Percentiles rank a stretch among this genome's conserved stretches.
These are phyloP conservation scores for Blepharisma japonicum DNA, from an alignment of 73 alveolate species.

Conservation along the genomic window DNA sequence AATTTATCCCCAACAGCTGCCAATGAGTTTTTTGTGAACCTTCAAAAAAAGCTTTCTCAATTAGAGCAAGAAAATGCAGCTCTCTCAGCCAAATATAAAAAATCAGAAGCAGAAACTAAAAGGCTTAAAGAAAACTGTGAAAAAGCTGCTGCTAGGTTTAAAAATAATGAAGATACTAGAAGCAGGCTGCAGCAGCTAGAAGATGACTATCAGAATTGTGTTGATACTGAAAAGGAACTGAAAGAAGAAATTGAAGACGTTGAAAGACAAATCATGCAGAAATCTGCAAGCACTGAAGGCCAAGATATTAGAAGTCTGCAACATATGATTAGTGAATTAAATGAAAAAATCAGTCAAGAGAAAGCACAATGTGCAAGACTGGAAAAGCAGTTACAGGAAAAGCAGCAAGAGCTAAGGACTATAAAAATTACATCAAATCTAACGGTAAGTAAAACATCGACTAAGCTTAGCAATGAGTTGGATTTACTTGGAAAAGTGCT, in stretches of 20 bases:
- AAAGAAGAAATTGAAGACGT: not conserved
- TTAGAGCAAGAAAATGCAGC: slow-evolving; percentile 9
- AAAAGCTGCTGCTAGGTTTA: not conserved
- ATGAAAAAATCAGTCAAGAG: not conserved
- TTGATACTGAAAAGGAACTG: not conserved
- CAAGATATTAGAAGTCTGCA: not conserved
- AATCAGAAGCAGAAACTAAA: not conserved
- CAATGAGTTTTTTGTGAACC: slow-evolving; percentile 20
- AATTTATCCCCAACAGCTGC: not conserved
- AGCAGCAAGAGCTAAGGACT: not conserved
- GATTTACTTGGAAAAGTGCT: slow-evolving; percentile 5
- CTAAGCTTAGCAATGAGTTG: slow-evolving; percentile 7
- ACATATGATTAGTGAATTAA: not conserved
- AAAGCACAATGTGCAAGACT: slow-evolving; percentile 14
- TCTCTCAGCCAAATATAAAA: not conserved
- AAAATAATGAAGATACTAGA: not conserved
- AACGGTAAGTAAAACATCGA: slow-evolving; percentile 1
- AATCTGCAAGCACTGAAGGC: not conserved
- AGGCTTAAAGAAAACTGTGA: slow-evolving; percentile 24
- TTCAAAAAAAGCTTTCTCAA: not conserved
- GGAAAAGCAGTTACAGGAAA: not conserved
- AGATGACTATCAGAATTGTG: not conserved
- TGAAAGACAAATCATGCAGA: not conserved
- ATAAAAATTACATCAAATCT: not conserved
- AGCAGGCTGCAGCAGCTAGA: not conserved